phyloP scores from a whole-genome alignment of 2,329 filamentous ascomycete species.

The Beauveria caledonica region DNA sequence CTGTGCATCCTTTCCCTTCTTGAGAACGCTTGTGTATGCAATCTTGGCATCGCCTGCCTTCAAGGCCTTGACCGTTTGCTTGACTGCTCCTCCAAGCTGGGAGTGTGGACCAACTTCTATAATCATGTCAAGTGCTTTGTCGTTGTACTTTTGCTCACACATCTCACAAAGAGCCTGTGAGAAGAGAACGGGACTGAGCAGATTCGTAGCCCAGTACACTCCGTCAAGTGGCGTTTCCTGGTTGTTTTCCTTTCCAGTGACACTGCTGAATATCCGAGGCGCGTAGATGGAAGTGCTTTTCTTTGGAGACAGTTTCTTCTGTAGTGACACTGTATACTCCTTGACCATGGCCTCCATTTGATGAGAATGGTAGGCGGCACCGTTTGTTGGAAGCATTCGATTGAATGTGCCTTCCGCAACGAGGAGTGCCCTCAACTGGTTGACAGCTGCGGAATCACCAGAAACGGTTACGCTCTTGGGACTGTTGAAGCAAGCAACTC shows the following conservation, averaged over 20 bases:
- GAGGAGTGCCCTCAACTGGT: background rate
- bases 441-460: background rate
- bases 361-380: background rate
- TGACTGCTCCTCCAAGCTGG: background rate
- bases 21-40: background rate
- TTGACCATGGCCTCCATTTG: background rate
- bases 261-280: background rate
- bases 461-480: background rate
- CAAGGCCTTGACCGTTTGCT: background rate
- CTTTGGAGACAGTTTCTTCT: background rate
- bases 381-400: background rate
- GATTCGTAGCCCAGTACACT: background rate
- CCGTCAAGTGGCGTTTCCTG: background rate
- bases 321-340: background rate
- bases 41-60: background rate
- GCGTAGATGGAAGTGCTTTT: background rate
- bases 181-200: background rate
- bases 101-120: background rate
- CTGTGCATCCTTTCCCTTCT: background rate
- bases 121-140: background rate
- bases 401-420: background rate
- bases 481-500: constrained; percentile 25
- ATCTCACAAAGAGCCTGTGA: background rate
- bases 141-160: background rate
- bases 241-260: background rate